Evolutionary conservation across 2,329 filamentous ascomycete species (phyloP), one percentile per base, ranked within the genome.

Genomic region (Venturia effusa): DNA sequence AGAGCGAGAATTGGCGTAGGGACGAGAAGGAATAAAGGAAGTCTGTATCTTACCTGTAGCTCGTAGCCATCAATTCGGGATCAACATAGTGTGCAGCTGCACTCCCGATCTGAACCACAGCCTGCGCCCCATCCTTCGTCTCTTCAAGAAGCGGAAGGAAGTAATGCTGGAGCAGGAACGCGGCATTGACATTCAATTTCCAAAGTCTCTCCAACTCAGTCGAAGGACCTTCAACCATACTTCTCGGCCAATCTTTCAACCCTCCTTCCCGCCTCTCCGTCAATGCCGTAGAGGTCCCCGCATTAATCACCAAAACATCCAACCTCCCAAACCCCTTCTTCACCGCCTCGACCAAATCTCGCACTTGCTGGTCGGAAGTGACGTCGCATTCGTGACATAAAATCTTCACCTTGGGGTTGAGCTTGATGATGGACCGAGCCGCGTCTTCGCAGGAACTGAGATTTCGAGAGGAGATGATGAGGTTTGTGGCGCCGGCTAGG

Each of bases 81-180:
- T 60, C 39, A 17, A 45, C 51, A 22, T 64, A 64, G 24, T 64
- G 62, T 19, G 62, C 62, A n/a, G 62, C 62, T 22, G 62, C 62
- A 27, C 54, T 60, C 32, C 54, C 40, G 19, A 64, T 59, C n/a
- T 43, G 62, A 41, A 64, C 22, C 11, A 64, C 40, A 11, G 62
- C 62, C 37, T 64, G 45, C 5, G 62, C 62, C 27, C 62, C 62
- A 37, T 51, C 62, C 27, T 64, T 40, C 15, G 62, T 64, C 24
- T 32, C 34, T 27, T 64, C 62, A 27, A 64, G 55, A 13, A 64
- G 43, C 5, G 62, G 62, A 5, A 64, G 62, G 55, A 61, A 64
- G 62, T 64, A 39, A 22, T 60, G 62, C 24, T 41, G 57, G 4
- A 60, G 40, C 11, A 64, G 32, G 19, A 41, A 64, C 1, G 62